A percentile compares a stretch with the other conserved stretches of the same genome.
phyloP scores from a whole-genome alignment of 2,329 filamentous ascomycete genomes.

The Clonostachys rhizophaga region DNA sequence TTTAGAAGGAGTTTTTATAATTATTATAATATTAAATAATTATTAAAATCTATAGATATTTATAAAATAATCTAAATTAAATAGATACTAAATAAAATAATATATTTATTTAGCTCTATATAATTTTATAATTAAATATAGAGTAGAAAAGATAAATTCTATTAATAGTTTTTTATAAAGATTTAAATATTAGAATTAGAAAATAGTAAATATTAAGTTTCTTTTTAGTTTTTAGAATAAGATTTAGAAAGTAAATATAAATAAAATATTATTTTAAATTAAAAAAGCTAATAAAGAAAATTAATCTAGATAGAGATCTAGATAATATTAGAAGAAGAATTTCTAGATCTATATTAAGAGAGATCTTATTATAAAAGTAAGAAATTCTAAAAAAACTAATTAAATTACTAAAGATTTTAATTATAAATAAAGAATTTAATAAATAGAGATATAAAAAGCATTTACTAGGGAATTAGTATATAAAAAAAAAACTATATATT shows the following conservation, averaged over 20 bases:
- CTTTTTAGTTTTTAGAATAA: no score
- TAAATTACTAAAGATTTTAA: background rate
- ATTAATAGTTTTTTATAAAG: background rate
- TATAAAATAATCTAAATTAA: background rate
- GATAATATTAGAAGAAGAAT: background rate
- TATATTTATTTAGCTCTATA: background rate
- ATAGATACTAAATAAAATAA: background rate
- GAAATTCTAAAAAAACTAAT: background rate
- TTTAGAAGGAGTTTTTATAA: background rate
- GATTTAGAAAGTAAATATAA: background rate
- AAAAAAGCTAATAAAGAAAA: background rate
- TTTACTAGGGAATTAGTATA: background rate
- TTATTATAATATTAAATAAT: background rate
- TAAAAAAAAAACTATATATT: background rate
- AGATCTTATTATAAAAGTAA: background rate
- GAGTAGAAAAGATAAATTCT: background rate
- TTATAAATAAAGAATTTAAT: background rate
- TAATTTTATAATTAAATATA: conserved; percentile 1
- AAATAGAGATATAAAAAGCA: background rate
- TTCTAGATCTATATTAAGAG: background rate
- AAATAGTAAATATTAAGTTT: background rate
- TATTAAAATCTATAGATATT: background rate
- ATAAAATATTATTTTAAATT: background rate
- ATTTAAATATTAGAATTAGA: background rate
- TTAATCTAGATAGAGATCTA: background rate